phyloP scores from a whole-genome alignment of 805 yeast genomes.

The Starmerella apis region DNA sequence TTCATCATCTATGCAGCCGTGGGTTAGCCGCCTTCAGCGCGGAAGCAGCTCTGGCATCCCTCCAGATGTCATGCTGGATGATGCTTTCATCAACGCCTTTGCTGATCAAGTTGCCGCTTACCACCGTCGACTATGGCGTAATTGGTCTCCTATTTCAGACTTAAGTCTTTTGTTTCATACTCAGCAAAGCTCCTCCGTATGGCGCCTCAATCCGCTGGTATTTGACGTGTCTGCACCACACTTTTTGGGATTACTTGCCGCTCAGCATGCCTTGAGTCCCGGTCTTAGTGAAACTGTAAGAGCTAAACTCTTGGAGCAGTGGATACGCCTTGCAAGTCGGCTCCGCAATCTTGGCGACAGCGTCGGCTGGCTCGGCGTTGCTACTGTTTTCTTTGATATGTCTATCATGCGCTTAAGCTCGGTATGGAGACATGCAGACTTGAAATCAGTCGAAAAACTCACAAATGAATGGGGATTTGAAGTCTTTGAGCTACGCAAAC shows the following conservation, averaged over 20 bases:
- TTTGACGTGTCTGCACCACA: constrained; percentile 67
- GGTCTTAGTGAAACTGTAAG: constrained; percentile 34
- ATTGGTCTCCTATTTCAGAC: constrained; percentile 76
- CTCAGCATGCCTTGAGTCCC: constrained; percentile 54
- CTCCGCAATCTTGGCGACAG: constrained; percentile 78
- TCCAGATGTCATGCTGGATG: constrained; percentile 45
- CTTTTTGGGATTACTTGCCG: constrained; percentile 60
- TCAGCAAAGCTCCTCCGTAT: constrained; percentile 29
- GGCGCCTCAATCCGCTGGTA: constrained; percentile 49
- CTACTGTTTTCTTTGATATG: constrained; percentile 69
- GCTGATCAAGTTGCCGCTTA: constrained; percentile 57
- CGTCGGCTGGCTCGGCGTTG: constrained; percentile 89
- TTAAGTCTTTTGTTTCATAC: constrained; percentile 58
- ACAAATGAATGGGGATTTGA: constrained; percentile 88
- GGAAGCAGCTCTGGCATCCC: constrained; percentile 24
- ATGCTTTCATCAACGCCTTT: constrained; percentile 44
- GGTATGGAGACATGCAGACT: constrained; percentile 66
- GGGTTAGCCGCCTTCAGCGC: constrained; percentile 4
- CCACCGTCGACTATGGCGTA: constrained; percentile 50
- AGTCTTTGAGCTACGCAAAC: constrained; percentile 73
- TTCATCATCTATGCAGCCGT: background rate
- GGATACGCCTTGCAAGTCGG: constrained; percentile 75
- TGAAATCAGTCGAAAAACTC: constrained; percentile 47
- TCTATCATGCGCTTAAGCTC: constrained; percentile 65
- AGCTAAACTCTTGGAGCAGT: constrained; percentile 59